Percentiles rank a stretch among this genome's conserved stretches.
Evolutionary conservation across 805 yeast species (phyloP).

Genomic region (Wickerhamiella lipophila): DNA sequence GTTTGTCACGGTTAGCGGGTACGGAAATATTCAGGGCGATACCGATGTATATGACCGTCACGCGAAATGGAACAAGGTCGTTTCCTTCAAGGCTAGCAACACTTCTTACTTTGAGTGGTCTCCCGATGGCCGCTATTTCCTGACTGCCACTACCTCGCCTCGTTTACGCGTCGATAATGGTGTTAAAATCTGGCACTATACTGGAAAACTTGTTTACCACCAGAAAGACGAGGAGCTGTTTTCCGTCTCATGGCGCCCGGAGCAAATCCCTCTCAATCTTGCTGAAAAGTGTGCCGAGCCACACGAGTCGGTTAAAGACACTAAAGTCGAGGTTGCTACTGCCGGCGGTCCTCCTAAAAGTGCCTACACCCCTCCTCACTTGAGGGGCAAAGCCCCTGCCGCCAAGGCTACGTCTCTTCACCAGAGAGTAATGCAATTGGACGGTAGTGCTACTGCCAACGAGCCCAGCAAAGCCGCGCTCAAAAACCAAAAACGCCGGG

Average conservation of each 20-base stretch:
- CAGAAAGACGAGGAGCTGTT: constrained; percentile 73
- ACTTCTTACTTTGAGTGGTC: constrained; percentile 97
- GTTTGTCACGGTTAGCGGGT: constrained; percentile 86
- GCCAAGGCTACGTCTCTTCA: constrained; percentile 24
- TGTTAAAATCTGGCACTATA: constrained; percentile 81
- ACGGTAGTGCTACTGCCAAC: constrained; percentile 25
- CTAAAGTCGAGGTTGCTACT: constrained; percentile 26
- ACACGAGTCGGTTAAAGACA: constrained; percentile 55
- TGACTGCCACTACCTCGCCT: constrained; percentile 96
- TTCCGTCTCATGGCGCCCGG: constrained; percentile 76
- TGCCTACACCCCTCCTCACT: constrained; percentile 96
- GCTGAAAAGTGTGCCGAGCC: constrained; percentile 43
- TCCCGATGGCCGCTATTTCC: constrained; percentile 85
- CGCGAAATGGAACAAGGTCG: constrained; percentile 64
- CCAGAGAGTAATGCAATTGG: constrained; percentile 17
- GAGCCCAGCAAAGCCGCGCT: constrained; percentile 52
- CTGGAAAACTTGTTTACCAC: constrained; percentile 66
- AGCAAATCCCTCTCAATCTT: constrained; percentile 39
- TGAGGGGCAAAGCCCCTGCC: constrained; percentile 38
- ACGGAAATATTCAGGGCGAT: constrained; percentile 94
- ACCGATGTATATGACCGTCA: constrained; percentile 91
- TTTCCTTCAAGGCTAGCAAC: constrained; percentile 80
- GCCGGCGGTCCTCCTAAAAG: constrained; percentile 54
- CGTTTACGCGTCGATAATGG: constrained; percentile 95
- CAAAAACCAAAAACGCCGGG: constrained; percentile 66